Evolutionary conservation across 1,139 yeast species (phyloP), one percentile per base, ranked within the genome.

Genomic region (Kodamaea fungicola): DNA sequence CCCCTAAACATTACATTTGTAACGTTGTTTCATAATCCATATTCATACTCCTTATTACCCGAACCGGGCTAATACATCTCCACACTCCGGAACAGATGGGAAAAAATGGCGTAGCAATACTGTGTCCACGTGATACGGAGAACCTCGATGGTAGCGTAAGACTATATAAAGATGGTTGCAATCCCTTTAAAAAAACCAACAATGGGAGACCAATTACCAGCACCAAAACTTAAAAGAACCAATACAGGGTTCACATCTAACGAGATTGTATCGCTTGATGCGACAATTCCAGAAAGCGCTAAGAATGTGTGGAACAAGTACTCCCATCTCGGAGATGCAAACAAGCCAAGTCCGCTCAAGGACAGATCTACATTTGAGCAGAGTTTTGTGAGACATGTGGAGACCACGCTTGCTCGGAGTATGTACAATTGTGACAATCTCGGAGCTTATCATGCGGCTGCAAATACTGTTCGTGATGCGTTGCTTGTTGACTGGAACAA

Each of bases 391-490:
- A 76, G 78, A 49, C 95, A 89, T 59, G 96, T 89, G 33, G 97
- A 89, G 63, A 84, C 95, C 32, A 78, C 92, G 1, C 70, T 90
- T 55, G 97, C 95, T 19, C 76, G 97, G 53, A 87, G 92, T 30
- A 68, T 89, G 71, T 87, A 85, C 73, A 89, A 90, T 58, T 88
- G 96, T 65, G 97, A 89, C 59, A 82, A 83, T 42, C 70, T 88
- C 58, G 96, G 96, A 31, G 96, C 96, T 16, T 90, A 89, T 57
- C 95, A 86, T 57, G 96, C 97, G 1, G 79, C 95, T 28, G 80
- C 96, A 3, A 73, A 71, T 51, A 72, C 95, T 16, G 75, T 89
- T 41, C 71, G 95, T 47, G 96, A 89, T 60, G 80, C 83, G 37
- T 68, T 90, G 55, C 74, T 88, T 51, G 72, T 87, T 38, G 89